Percentiles rank a stretch among this genome's conserved stretches.
Evolutionary conservation across 768 basidiomycete genomes (phyloP).

Genomic region (Artomyces pyxidatus): DNA sequence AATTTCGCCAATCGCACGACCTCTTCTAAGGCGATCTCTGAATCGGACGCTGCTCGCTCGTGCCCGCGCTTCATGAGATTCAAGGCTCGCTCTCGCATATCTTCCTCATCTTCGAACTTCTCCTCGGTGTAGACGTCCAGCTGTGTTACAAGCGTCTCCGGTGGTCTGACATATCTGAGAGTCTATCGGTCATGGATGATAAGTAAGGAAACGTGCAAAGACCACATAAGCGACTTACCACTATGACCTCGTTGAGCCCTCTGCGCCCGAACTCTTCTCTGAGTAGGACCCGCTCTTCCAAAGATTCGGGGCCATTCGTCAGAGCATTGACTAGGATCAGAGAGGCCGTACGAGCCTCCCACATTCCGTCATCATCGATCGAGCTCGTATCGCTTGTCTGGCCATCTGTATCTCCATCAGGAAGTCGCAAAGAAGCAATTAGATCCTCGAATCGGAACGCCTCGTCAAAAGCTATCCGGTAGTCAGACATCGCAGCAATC

Average conservation of each 20-base stretch:
- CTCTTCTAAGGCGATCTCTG: constrained; percentile 49
- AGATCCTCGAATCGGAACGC: constrained; percentile 75
- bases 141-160: constrained; percentile 72
- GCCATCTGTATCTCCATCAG: constrained; percentile 36
- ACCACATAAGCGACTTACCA: constrained; percentile 42
- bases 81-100: constrained; percentile 62
- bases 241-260: constrained; percentile 77
- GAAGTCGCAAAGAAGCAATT: constrained; percentile 51
- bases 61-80: constrained; percentile 24
- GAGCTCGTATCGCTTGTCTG: constrained; percentile 4
- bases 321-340: constrained; percentile 79
- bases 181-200: constrained; percentile 34
- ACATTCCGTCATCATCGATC: constrained; percentile 55
- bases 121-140: constrained; percentile 80
- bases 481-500: constrained; percentile 74
- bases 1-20: constrained; percentile 52
- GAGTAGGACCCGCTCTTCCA: constrained; percentile 73
- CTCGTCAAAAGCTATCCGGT: constrained; percentile 61
- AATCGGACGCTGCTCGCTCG: constrained; percentile 32
- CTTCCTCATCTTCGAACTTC: constrained; percentile 85
- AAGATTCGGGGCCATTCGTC: constrained; percentile 60
- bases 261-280: constrained; percentile 78
- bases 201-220: background rate
- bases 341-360: constrained; percentile 73
- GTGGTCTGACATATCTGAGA: constrained; percentile 66